phyloP scores from a whole-genome alignment of 345 rosid genomes.

The Melaleuca alternifolia region DNA sequence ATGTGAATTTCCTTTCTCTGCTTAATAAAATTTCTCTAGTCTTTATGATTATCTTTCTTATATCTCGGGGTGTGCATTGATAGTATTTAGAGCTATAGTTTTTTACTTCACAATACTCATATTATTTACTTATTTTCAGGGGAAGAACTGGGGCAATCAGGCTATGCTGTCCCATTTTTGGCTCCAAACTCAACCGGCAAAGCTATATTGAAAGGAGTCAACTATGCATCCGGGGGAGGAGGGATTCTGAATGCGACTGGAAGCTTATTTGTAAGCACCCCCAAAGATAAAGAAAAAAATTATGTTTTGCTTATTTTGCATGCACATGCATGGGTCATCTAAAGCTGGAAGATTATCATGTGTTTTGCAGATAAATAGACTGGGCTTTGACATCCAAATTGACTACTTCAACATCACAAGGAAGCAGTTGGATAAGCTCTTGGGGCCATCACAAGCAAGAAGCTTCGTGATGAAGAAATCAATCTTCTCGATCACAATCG shows the following conservation, averaged over 20 bases:
- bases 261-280: constrained; percentile 55
- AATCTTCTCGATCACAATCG: constrained; percentile 67
- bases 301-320: not conserved
- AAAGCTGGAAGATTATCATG: not conserved
- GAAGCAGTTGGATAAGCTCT: constrained; percentile 48
- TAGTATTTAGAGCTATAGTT: not conserved
- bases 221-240: constrained; percentile 95
- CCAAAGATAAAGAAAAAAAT: not conserved
- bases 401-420: constrained; percentile 69
- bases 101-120: not conserved
- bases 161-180: constrained; percentile 63
- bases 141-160: constrained; percentile 64
- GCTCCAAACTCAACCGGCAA: constrained; percentile 77
- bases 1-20: not conserved
- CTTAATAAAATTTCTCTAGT: not conserved
- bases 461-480: constrained; percentile 41
- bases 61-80: not conserved
- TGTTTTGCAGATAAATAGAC: constrained; percentile 57
- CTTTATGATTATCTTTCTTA: no score
- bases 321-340: not conserved
- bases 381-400: constrained; percentile 79
- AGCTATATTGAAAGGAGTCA: constrained; percentile 58
- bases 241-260: constrained; percentile 93
- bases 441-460: constrained; percentile 64
- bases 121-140: constrained; percentile 17